phyloP scores from a whole-genome alignment of 2,329 filamentous ascomycete genomes.

The Paraconiothyrium sp. region DNA sequence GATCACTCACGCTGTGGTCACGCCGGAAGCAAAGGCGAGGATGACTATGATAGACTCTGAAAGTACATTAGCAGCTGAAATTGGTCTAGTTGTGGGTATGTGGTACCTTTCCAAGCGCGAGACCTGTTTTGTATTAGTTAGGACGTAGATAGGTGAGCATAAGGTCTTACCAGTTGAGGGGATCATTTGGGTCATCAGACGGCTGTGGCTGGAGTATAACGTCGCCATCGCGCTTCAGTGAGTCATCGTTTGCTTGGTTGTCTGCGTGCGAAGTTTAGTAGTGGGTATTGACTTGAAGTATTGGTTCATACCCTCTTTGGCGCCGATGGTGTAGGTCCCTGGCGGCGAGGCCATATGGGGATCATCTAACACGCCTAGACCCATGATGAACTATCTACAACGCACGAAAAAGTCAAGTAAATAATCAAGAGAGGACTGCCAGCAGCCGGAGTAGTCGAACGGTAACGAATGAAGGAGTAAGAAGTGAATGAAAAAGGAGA shows the following conservation, averaged over 20 bases:
- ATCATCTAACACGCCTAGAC: conserved; percentile 44
- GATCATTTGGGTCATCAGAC: conserved; percentile 89
- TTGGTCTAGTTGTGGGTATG: background rate
- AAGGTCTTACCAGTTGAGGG: conserved; percentile 61
- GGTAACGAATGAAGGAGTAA: conserved; percentile 9
- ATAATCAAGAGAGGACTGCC: conserved; percentile 29
- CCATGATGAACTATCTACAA: conserved; percentile 31
- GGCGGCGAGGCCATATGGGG: conserved; percentile 41
- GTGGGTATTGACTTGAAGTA: background rate
- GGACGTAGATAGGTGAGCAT: background rate
- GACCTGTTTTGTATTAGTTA: conserved; percentile 31
- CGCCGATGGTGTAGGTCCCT: conserved; percentile 42
- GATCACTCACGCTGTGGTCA: conserved; percentile 38
- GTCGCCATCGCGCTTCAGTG: conserved; percentile 60
- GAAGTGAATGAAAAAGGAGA: conserved; percentile 9
- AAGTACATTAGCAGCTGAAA: background rate
- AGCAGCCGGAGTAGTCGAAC: conserved; percentile 30
- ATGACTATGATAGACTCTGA: conserved; percentile 42
- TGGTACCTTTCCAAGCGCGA: conserved; percentile 33
- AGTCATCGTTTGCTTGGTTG: conserved; percentile 27
- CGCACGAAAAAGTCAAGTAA: conserved; percentile 3
- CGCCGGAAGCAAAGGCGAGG: conserved; percentile 46
- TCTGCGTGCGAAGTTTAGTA: conserved; percentile 16
- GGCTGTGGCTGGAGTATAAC: conserved; percentile 92
- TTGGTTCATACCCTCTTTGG: conserved; percentile 18